These are phyloP conservation scores for Ogataea allantospora DNA, from an alignment of 805 yeast genomes.

Conservation along the genomic window DNA sequence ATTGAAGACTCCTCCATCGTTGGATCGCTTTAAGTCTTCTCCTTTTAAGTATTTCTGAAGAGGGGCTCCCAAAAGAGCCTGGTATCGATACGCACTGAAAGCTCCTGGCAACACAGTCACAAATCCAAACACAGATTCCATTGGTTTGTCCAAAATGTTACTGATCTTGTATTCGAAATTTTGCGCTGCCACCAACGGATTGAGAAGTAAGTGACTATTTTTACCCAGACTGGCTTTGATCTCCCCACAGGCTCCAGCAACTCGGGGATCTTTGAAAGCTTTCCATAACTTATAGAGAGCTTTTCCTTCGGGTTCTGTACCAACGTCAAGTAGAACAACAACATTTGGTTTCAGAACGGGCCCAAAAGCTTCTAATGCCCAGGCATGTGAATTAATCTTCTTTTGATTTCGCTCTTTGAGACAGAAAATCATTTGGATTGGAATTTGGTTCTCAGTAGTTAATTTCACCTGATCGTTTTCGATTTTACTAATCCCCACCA, in stretches of 20 bases:
- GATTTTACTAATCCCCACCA: constrained; percentile 77
- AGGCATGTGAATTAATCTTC: constrained; percentile 92
- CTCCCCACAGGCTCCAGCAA: constrained; percentile 98
- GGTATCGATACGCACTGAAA: constrained; percentile 87
- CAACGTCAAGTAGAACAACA: constrained; percentile 86
- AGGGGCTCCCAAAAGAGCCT: constrained; percentile 82
- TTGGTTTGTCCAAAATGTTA: constrained; percentile 91
- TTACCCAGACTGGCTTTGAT: constrained; percentile 81
- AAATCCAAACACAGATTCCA: constrained; percentile 92
- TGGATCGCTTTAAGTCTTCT: constrained; percentile 67
- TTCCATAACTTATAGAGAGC: constrained; percentile 90
- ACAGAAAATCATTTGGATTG: constrained; percentile 87
- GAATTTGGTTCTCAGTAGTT: constrained; percentile 63
- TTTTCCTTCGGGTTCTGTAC: constrained; percentile 84
- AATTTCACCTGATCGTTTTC: constrained; percentile 59
- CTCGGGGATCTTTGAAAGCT: constrained; percentile 71
- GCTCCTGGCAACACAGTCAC: constrained; percentile 96
- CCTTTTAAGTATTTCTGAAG: constrained; percentile 89
- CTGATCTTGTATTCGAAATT: constrained; percentile 96
- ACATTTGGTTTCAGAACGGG: constrained; percentile 79
- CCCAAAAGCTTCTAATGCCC: constrained; percentile 94
- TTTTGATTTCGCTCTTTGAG: constrained; percentile 84
- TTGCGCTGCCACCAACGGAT: constrained; percentile 94
- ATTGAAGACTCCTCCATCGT: constrained; percentile 78
- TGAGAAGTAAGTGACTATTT: constrained; percentile 47